Evolutionary conservation across 495 filamentous ascomycete species (phyloP).

Genomic region (Penicillium coprophilum): DNA sequence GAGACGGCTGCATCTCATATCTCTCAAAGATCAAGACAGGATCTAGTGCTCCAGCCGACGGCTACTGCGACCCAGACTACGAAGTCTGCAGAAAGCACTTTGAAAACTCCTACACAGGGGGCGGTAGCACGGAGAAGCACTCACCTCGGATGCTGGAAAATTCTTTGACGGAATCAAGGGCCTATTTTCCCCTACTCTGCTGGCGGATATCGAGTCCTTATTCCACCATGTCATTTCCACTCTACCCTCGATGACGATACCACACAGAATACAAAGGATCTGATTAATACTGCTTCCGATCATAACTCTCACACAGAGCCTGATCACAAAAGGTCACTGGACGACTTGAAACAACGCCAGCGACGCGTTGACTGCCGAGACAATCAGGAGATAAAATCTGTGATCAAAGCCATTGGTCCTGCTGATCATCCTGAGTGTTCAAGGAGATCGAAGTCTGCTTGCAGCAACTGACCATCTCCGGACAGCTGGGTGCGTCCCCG

Average conservation of each 20-base stretch:
- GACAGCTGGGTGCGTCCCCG: no score
- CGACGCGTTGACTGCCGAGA: no score
- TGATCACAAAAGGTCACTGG: constrained; percentile 18
- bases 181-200: constrained; percentile 41
- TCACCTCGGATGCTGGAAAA: constrained; percentile 40
- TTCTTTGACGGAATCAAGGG: constrained; percentile 41
- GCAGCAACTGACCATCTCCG: no score
- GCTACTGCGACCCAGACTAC: constrained; percentile 5
- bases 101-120: background rate
- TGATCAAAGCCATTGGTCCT: no score
- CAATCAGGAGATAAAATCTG: no score
- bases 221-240: constrained; percentile 45
- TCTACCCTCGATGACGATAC: constrained; percentile 45
- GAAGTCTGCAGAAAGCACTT: background rate
- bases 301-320: constrained; percentile 20
- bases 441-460: no score
- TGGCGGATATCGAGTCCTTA: constrained; percentile 45
- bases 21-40: background rate
- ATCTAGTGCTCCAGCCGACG: background rate
- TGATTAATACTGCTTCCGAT: constrained; percentile 30
- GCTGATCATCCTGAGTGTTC: no score
- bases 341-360: no score
- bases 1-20: background rate
- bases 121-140: background rate
- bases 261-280: constrained; percentile 36